These are phyloP conservation scores for Naganishia vaughanmartiniae DNA, from an alignment of 768 basidiomycete species.

Conservation along the genomic window DNA sequence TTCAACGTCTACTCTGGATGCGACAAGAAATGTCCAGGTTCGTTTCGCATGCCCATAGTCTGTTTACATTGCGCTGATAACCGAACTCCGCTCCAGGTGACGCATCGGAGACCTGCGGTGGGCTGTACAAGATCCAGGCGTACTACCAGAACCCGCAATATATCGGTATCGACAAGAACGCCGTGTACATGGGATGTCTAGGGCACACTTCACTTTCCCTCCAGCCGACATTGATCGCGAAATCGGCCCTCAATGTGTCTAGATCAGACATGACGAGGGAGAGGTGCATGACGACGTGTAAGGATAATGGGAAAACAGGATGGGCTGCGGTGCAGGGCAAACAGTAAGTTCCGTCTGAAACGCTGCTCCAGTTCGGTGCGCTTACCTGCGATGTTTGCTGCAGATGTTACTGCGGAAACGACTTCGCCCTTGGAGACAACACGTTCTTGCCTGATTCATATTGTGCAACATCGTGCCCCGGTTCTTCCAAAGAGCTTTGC, in stretches of 20 bases:
- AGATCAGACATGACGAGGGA: conserved; percentile 23
- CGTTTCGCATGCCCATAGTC: not conserved
- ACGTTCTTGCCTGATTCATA: conserved; percentile 28
- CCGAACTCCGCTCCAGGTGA: not conserved
- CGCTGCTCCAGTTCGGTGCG: not conserved
- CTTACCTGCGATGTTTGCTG: conserved; percentile 13
- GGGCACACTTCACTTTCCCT: not conserved
- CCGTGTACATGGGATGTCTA: conserved; percentile 20
- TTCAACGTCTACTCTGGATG: conserved; percentile 17
- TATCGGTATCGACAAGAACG: conserved; percentile 9
- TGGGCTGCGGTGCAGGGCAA: conserved; percentile 20
- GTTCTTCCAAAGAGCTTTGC: conserved; percentile 9
- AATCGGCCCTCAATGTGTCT: conserved; percentile 4
- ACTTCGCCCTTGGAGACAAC: conserved; percentile 16
- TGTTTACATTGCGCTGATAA: not conserved
- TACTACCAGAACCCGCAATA: conserved; percentile 13
- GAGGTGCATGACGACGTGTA: not conserved
- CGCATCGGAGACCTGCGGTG: not conserved
- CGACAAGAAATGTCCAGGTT: conserved; percentile 8
- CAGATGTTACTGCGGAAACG: conserved; percentile 28
- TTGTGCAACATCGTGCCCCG: conserved; percentile 7
- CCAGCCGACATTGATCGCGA: not conserved
- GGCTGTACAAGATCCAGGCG: conserved; percentile 2
- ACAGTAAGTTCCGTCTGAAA: conserved; percentile 4
- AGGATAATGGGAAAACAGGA: not conserved